Evolutionary conservation across 2,329 filamentous ascomycete genomes (phyloP), one percentile per base, ranked within the genome.

Genomic region (Fusarium hainanense): DNA sequence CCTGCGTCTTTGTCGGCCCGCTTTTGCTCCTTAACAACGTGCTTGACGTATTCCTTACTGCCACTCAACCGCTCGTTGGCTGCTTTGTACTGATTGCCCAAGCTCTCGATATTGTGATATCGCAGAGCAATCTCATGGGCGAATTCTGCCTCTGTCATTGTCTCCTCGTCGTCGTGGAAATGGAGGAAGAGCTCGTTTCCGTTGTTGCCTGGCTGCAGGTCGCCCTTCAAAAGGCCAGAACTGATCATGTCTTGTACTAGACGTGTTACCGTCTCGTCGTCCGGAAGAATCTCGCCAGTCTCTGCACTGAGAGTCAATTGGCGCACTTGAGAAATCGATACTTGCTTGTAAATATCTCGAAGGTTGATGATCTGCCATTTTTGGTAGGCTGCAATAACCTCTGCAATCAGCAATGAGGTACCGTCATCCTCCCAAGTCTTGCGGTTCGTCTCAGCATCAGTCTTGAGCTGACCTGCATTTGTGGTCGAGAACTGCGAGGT

Each of bases 341-440:
- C 81, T 66, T 87, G 87, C 55, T 81, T 82, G 76, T 95, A 98
- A 6, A 93, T 89, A 54, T 88, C 86, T 46, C 90, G 89, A 27
- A 98, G 84, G 63, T 89, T 89, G 34, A 91, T 83, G 60, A 98
- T 88, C 63, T 92, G 90, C 82, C 91, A 93, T 73, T 90, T 89
- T 71, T 92, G 89, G 76, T 94, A 93, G 12, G 92, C 89, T 21
- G 86, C 82, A 41, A 91, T 78, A 13, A 95, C 90, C 77, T 93
- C 89, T 7, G 83, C 81, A 14, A 97, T 84, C 16, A 98, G 86
- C 6, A 90, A 88, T 6, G 82, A 79, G 74, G 97, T 98, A 48
- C 88, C 88, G 73, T 98, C 94, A 71, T 87, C 84, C 40, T 81
- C 78, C 90, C 92, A 97, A 21, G 88, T 79, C 18, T 82, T 77